These are phyloP conservation scores for Carallia brachiata DNA, from an alignment of 345 rosid genomes.

Conservation along the genomic window DNA sequence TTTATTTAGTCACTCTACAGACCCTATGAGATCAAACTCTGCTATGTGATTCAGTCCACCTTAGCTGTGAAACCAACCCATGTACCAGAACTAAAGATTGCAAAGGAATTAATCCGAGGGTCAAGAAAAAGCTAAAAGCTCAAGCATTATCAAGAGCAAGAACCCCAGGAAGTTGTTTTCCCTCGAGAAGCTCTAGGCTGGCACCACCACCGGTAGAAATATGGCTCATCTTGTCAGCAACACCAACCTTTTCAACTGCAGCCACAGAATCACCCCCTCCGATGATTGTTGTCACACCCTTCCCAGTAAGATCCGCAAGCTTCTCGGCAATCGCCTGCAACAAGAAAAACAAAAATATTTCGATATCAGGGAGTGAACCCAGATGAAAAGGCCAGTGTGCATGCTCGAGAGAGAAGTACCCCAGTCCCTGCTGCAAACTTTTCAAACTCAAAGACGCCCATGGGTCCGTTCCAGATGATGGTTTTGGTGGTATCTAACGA, in stretches of 20 bases:
- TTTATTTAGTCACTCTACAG: slow-evolving; percentile 21
- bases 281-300: slow-evolving; percentile 93
- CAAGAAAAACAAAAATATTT: neutral
- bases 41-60: slow-evolving; percentile 3
- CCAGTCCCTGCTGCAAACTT: slow-evolving; percentile 90
- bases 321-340: slow-evolving; percentile 77
- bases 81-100: slow-evolving; percentile 7
- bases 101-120: neutral
- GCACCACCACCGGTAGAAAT: slow-evolving; percentile 98
- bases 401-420: slow-evolving; percentile 31
- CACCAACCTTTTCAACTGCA: slow-evolving; percentile 90
- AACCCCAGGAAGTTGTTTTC: slow-evolving; percentile 84
- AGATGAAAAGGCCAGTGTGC: neutral
- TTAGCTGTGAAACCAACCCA: slow-evolving; percentile 36
- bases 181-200: slow-evolving; percentile 95
- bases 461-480: slow-evolving; percentile 95
- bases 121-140: slow-evolving; percentile 4
- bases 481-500: slow-evolving; percentile 73
- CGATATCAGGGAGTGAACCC: neutral
- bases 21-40: slow-evolving; percentile 8
- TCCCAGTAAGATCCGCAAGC: slow-evolving; percentile 78
- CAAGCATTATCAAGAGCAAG: slow-evolving; percentile 81
- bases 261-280: slow-evolving; percentile 99
- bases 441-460: slow-evolving; percentile 95
- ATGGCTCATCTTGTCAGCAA: slow-evolving; percentile 95